Evolutionary conservation across 768 basidiomycete species (phyloP).

Genomic region (Leucosporidium scottii): DNA sequence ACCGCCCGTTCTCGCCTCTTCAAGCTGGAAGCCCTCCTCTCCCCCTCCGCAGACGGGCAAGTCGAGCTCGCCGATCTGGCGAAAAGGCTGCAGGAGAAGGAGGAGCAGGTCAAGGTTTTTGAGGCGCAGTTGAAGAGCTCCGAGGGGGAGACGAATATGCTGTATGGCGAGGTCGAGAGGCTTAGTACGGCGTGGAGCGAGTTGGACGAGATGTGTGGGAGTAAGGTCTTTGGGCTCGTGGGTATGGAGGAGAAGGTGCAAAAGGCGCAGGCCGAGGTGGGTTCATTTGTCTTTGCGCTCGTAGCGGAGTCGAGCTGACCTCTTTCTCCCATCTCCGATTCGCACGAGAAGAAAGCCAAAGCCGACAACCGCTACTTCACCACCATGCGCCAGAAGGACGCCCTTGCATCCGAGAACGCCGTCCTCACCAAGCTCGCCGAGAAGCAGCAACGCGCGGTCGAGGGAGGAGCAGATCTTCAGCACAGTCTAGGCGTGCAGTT

Average conservation of each 20-base stretch:
- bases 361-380: constrained; percentile 91
- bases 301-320: not conserved
- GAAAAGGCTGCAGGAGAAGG: constrained; percentile 57
- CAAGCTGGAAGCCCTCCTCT: constrained; percentile 60
- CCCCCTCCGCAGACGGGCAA: constrained; percentile 45
- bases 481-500: constrained; percentile 55
- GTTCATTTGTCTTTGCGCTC: constrained; percentile 34
- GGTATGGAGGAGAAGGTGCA: constrained; percentile 64
- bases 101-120: constrained; percentile 59
- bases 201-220: constrained; percentile 69
- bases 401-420: constrained; percentile 46
- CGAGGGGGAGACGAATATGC: constrained; percentile 59
- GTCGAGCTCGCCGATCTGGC: constrained; percentile 53
- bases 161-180: constrained; percentile 78
- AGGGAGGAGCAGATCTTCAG: constrained; percentile 59
- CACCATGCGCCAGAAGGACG: constrained; percentile 81
- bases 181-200: constrained; percentile 80
- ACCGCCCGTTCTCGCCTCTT: constrained; percentile 44
- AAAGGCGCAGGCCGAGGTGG: constrained; percentile 62
- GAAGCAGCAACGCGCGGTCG: constrained; percentile 59
- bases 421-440: constrained; percentile 41
- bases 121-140: constrained; percentile 58
- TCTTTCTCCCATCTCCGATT: constrained; percentile 1
- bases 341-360: constrained; percentile 71
- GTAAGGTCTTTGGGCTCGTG: constrained; percentile 75